Conservation (phyloP, 1,139 yeast genomes). For the Scheffersomyces lignicola region DNA sequence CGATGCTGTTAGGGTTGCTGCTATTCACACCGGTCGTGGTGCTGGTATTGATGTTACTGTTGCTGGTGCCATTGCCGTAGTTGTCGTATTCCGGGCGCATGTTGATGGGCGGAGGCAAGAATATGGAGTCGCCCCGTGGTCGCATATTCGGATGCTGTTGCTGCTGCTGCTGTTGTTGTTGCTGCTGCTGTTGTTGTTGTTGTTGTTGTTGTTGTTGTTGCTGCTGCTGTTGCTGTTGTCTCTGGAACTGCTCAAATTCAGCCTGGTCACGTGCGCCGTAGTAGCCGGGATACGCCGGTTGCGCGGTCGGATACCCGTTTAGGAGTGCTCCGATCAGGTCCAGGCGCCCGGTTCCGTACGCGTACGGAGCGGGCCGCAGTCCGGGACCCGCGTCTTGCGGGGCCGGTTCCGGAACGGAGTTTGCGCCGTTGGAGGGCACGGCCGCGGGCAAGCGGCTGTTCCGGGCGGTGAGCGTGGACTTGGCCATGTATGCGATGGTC, state of each 20-base stretch:
- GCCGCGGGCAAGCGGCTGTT: no score
- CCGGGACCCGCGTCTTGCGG: no score
- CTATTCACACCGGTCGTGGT: background rate
- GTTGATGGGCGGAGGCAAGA: slow-evolving; percentile 29
- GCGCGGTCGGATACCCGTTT: no score
- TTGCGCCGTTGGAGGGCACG: no score
- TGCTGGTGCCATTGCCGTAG: slow-evolving; percentile 3
- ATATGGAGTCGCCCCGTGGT: slow-evolving; percentile 33
- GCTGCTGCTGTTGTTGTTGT: slow-evolving; percentile 5
- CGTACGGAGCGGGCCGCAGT: no score
- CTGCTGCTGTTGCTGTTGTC: background rate
- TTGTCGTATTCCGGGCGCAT: slow-evolving; percentile 13
- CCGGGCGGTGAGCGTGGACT: no score
- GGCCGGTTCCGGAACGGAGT: no score
- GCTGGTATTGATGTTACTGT: background rate
- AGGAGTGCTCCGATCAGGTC: no score
- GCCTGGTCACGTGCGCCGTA: no score
- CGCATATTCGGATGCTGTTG: slow-evolving; percentile 14
- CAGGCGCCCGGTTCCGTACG: no score
- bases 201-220: slow-evolving; percentile 7
- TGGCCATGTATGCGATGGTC: no score
- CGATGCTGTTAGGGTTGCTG: slow-evolving; percentile 5
- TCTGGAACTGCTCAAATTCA: background rate
- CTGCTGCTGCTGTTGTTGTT: slow-evolving; percentile 9
- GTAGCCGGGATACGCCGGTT: no score